Percentiles rank a stretch among this genome's conserved stretches.
These are phyloP conservation scores for Salix viminalis DNA, from an alignment of 345 rosid genomes.

Conservation along the genomic window DNA sequence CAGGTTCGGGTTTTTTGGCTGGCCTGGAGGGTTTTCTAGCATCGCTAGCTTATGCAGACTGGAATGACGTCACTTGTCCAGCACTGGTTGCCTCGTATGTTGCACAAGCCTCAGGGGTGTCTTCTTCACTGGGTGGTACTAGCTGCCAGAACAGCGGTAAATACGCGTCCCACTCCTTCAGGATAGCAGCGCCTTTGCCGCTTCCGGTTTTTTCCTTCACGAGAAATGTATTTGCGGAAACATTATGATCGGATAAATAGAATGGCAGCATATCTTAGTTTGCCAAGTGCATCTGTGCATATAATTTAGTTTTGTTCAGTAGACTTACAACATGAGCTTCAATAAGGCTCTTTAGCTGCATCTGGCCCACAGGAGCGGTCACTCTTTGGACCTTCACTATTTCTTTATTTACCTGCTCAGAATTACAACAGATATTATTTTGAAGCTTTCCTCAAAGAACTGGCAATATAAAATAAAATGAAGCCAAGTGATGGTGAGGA, in stretches of 20 bases:
- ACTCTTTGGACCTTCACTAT: constrained; percentile 93
- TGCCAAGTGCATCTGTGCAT: neutral
- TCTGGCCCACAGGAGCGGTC: constrained; percentile 92
- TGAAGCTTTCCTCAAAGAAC: neutral
- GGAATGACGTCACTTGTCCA: constrained; percentile 63
- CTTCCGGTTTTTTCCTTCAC: constrained; percentile 92
- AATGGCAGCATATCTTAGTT: neutral
- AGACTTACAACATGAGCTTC: constrained; percentile 92
- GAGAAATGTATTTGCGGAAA: neutral
- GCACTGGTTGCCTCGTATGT: constrained; percentile 58
- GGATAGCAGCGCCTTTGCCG: constrained; percentile 64
- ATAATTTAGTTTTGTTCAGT: neutral
- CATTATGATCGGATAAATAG: neutral
- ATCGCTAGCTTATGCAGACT: constrained; percentile 49
- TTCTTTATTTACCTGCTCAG: constrained; percentile 70
- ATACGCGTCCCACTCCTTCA: constrained; percentile 76
- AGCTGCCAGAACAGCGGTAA: constrained; percentile 89
- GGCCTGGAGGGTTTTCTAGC: neutral
- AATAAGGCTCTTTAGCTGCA: constrained; percentile 85
- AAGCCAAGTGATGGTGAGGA: neutral
- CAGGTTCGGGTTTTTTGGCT: neutral
- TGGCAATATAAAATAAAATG: neutral
- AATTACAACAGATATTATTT: neutral
- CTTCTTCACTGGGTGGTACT: constrained; percentile 99
- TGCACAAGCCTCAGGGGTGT: constrained; percentile 93